These are phyloP conservation scores for Leucocoprinus leucothites DNA, from an alignment of 768 basidiomycete genomes.

Conservation along the genomic window DNA sequence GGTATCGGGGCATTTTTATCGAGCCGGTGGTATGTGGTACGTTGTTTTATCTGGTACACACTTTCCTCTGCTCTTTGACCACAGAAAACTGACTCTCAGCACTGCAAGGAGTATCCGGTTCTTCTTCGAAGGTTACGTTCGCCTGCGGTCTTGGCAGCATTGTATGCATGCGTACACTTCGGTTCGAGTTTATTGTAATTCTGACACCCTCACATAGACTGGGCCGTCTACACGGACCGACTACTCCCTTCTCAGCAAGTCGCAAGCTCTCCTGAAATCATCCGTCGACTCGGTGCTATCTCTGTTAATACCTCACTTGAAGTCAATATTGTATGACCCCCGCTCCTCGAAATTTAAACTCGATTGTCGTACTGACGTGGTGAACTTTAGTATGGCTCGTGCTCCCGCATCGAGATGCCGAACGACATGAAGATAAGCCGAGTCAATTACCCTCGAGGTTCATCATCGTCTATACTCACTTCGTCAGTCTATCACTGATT, in stretches of 20 bases:
- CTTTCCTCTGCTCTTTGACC: slow-evolving; percentile 46
- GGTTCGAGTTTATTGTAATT: not conserved
- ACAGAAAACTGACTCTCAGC: slow-evolving; percentile 41
- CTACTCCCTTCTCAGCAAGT: slow-evolving; percentile 49
- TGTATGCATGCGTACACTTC: slow-evolving; percentile 8
- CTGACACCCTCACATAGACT: slow-evolving; percentile 26
- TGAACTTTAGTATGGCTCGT: slow-evolving; percentile 50
- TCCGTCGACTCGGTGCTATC: slow-evolving; percentile 44
- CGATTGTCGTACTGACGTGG: not conserved
- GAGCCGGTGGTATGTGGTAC: too few relatives aligned
- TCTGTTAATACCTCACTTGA: slow-evolving; percentile 52
- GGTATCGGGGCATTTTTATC: too few relatives aligned
- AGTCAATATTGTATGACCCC: slow-evolving; percentile 40
- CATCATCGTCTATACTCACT: slow-evolving; percentile 2
- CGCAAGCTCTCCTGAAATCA: slow-evolving; percentile 47
- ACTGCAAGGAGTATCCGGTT: slow-evolving; percentile 47
- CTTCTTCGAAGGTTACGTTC: slow-evolving; percentile 36
- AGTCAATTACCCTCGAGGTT: slow-evolving; percentile 45
- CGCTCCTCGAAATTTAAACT: not conserved
- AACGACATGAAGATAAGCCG: slow-evolving; percentile 48
- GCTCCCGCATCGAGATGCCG: slow-evolving; percentile 47
- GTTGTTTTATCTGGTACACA: slow-evolving; percentile 23
- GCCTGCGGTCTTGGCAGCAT: not conserved
- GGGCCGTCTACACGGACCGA: slow-evolving; percentile 42
- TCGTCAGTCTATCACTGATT: too few relatives aligned